Base-by-base conservation (phyloP, 1,284 basidiomycete genomes). In the Vanrija pseudolonga region DNA sequence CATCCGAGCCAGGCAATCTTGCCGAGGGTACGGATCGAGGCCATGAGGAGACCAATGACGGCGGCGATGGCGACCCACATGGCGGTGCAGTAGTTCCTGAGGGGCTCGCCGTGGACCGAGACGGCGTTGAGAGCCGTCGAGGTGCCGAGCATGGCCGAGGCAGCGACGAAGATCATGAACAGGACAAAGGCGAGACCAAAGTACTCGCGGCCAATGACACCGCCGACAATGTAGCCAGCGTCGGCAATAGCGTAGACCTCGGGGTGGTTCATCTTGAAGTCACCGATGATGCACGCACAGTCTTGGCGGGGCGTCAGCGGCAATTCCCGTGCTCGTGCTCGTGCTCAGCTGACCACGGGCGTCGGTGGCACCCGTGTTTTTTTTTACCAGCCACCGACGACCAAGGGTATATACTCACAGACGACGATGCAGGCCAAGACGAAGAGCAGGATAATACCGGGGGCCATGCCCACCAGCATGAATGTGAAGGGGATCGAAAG, bases 51-150 rank as follows among this genome's bases (percentile, higher is more conserved):
- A 22, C 63, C 61, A 23, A 59, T 41, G 56, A 73, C 50, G 20
- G 65, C 59, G 4, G 64, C 66, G 24, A 76, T 66, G 23, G 65
- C 64, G 9, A 69, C 63, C 28, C 72, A 76, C 26, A 67, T 64
- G 45, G 72, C 69, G 2, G 74, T 76, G 59, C 75, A 77, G 0
- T 32, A 32, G 12, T 12, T 32, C 32, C 5, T 32, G 2, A 15
- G 32, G 7, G 68, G 61, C 4, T 60, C 72, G 59, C 75, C 71
- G 52, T 72, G 69, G 11, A 50, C 28, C 5, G 53, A 50, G 22
- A 78, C 59, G 24, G 77, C 71, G 67, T 78, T 78, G 45, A 78
- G 62, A 0, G 76, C 72, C 47, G 75, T 72, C 8, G 73, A 68
- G 38, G 76, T 58, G 12, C 32, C 32, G 32, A 32, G 32, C 32